phyloP scores from a whole-genome alignment of 139 green algal species.

The Edaphochlamys debaryana region DNA sequence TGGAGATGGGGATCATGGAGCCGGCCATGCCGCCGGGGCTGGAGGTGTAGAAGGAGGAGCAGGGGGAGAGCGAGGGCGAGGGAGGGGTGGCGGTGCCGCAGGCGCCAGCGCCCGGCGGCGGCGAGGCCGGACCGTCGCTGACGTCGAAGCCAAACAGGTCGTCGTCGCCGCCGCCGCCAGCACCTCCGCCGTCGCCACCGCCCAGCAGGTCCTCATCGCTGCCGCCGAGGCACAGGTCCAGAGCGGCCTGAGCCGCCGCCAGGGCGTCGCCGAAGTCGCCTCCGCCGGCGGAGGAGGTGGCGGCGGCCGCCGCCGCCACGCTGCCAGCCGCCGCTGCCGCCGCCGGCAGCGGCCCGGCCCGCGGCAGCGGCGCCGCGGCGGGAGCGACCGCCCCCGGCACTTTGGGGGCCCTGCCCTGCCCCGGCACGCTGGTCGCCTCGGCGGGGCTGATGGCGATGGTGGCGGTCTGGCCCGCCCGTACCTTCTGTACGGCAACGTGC shows the following conservation, averaged over 20 bases:
- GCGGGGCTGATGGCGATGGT: conserved; percentile 57
- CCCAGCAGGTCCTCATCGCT: not conserved
- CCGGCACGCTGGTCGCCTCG: not conserved
- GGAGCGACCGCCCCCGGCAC: not conserved
- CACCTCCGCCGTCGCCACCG: not conserved
- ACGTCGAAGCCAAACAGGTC: conserved; percentile 19
- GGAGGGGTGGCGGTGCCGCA: not conserved
- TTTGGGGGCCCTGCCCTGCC: too few species aligned
- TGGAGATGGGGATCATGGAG: not conserved
- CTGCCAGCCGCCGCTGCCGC: not conserved
- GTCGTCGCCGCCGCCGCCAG: conserved; percentile 5
- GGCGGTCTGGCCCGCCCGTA: conserved; percentile 72
- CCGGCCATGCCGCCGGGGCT: not conserved
- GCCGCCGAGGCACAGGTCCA: conserved; percentile 13
- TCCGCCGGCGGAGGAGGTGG: not conserved
- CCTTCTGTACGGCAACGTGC: conserved; percentile 69
- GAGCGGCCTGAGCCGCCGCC: conserved; percentile 14
- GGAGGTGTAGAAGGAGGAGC: not conserved
- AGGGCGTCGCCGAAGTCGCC: conserved; percentile 10
- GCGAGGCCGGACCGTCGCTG: not conserved
- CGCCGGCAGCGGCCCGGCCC: not conserved
- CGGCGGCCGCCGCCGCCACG: not conserved
- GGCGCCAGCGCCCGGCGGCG: not conserved
- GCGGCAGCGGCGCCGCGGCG: not conserved
- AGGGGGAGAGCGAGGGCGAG: not conserved